Evolutionary conservation across 106 monocot species (phyloP).

Genomic region (Dactylorhiza incarnata): DNA sequence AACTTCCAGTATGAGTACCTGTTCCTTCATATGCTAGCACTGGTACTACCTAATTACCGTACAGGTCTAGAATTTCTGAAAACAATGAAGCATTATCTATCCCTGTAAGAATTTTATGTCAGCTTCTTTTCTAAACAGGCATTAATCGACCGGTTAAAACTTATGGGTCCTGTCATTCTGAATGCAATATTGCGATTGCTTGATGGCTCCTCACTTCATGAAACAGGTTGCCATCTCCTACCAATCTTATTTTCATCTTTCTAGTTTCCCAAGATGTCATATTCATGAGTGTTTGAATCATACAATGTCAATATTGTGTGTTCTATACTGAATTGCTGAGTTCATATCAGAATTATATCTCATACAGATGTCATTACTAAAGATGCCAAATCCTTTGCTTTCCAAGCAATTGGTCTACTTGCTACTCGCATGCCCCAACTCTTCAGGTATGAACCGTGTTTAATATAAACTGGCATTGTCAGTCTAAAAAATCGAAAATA

Average conservation of each 20-base stretch:
- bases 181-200: slow-evolving; percentile 69
- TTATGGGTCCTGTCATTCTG: slow-evolving; percentile 95
- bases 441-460: slow-evolving; percentile 52
- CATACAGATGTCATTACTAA: slow-evolving; percentile 12
- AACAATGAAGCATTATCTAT: neutral
- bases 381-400: slow-evolving; percentile 71
- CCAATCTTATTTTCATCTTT: neutral
- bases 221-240: slow-evolving; percentile 41
- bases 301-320: neutral
- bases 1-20: neutral
- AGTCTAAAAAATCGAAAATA: neutral
- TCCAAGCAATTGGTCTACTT: slow-evolving; percentile 93
- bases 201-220: slow-evolving; percentile 49
- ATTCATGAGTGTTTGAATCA: neutral
- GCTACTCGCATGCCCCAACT: slow-evolving; percentile 88
- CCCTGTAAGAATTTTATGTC: neutral
- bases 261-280: neutral
- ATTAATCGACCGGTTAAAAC: slow-evolving; percentile 63
- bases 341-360: neutral
- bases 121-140: slow-evolving; percentile 36
- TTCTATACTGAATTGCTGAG: neutral
- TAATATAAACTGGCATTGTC: neutral
- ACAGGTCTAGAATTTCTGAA: neutral
- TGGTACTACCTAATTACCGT: neutral
- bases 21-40: neutral